Evolutionary conservation across 2,329 filamentous ascomycete genomes (phyloP).

Genomic region (Penicillium sp.): DNA sequence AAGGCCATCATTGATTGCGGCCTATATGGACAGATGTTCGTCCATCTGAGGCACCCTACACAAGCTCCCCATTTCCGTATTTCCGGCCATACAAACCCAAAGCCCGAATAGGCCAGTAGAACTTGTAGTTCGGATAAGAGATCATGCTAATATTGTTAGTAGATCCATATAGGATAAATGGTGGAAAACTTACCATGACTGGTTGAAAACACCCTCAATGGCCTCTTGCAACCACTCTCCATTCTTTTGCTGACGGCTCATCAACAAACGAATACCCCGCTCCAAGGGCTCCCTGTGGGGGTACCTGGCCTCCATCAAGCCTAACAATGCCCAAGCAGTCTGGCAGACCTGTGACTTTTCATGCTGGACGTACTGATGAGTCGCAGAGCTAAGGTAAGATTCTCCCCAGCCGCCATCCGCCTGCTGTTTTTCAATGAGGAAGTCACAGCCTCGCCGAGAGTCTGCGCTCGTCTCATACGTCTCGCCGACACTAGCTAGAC

Average conservation of each 20-base stretch:
- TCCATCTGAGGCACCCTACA: constrained; percentile 18
- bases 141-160: constrained; percentile 70
- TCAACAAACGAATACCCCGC: constrained; percentile 76
- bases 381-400: constrained; percentile 84
- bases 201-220: constrained; percentile 98
- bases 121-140: constrained; percentile 98
- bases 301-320: constrained; percentile 78
- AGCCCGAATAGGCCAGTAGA: constrained; percentile 91
- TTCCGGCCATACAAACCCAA: constrained; percentile 81
- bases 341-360: constrained; percentile 85
- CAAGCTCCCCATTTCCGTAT: constrained; percentile 66
- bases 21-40: not conserved
- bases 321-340: constrained; percentile 87
- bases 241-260: constrained; percentile 80
- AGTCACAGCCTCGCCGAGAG: constrained; percentile 76
- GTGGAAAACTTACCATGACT: constrained; percentile 71
- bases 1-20: too few species aligned
- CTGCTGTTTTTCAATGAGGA: constrained; percentile 81
- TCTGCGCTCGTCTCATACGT: constrained; percentile 72
- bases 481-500: constrained; percentile 78
- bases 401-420: constrained; percentile 95
- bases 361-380: constrained; percentile 73
- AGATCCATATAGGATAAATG: not conserved
- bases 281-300: constrained; percentile 72
- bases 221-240: constrained; percentile 95